Evolutionary conservation across 148 eudicot genomes (phyloP).

Genomic region (Cornus florida): DNA sequence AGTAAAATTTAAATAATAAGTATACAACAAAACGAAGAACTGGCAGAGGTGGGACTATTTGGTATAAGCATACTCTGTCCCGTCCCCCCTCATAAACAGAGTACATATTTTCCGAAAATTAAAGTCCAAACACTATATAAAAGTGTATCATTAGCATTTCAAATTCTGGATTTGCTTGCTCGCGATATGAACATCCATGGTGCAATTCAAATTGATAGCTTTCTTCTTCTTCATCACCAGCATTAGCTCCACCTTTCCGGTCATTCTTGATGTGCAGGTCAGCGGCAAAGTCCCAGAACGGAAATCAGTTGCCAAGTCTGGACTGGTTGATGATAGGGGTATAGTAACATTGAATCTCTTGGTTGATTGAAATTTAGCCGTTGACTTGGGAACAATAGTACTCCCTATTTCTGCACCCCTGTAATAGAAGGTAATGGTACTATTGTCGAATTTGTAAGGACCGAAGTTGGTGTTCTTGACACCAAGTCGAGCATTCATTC

Average conservation of each 20-base stretch:
- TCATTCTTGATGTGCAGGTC: not conserved
- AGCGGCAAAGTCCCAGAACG: not conserved
- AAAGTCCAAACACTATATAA: no score
- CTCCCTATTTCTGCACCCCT: no score
- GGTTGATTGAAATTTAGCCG: not conserved
- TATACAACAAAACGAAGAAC: no score
- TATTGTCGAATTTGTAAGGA: no score
- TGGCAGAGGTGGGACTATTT: no score
- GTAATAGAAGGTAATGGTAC: no score
- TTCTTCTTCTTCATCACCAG: not conserved
- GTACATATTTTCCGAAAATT: not conserved
- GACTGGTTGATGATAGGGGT: not conserved
- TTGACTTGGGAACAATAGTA: no score
- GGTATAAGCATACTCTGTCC: no score
- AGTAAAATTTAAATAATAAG: no score
- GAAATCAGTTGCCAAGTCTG: not conserved
- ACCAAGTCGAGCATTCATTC: no score
- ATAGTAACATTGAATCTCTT: conserved; percentile 7
- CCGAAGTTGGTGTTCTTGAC: no score
- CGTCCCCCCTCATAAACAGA: no score
- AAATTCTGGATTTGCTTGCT: not conserved
- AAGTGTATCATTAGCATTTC: not conserved
- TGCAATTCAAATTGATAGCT: not conserved
- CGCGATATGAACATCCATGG: not conserved
- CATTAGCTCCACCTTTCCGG: not conserved